These are phyloP conservation scores for Begonia fuchsioides DNA, from an alignment of 306 rosid species.

Conservation along the genomic window DNA sequence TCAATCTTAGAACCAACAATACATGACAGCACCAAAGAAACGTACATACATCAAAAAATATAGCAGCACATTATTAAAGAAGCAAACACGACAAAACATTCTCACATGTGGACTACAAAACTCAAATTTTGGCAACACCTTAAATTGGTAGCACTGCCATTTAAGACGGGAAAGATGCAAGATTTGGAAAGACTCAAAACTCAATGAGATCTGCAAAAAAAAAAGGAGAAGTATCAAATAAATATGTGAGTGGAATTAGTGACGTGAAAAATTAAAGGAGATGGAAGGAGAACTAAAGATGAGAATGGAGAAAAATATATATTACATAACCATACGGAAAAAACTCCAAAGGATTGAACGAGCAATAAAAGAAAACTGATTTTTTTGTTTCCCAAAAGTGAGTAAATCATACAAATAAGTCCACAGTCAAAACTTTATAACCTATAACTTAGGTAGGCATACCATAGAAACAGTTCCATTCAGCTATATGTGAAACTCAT, in stretches of 20 bases:
- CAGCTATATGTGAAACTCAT: no score
- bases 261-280: neutral
- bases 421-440: no score
- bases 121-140: slow-evolving; percentile 22
- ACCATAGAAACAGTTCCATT: no score
- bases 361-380: neutral
- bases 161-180: slow-evolving; percentile 55
- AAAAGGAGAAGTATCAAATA: slow-evolving; percentile 8
- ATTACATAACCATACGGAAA: neutral
- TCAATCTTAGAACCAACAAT: slow-evolving; percentile 43
- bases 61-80: slow-evolving; percentile 5
- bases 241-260: neutral
- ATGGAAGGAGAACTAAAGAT: neutral
- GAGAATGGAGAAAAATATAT: neutral
- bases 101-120: no score
- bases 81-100: neutral
- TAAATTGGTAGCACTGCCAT: slow-evolving; percentile 31
- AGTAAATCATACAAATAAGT: no score
- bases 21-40: slow-evolving; percentile 21
- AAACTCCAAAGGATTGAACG: neutral
- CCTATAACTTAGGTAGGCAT: no score
- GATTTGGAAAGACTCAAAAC: slow-evolving; percentile 75
- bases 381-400: no score
- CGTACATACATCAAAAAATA: slow-evolving; percentile 2
- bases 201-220: slow-evolving; percentile 64